Evolutionary conservation across 805 yeast species (phyloP), one percentile per base, ranked within the genome.

Genomic region (Saccharomycopsis sp.): DNA sequence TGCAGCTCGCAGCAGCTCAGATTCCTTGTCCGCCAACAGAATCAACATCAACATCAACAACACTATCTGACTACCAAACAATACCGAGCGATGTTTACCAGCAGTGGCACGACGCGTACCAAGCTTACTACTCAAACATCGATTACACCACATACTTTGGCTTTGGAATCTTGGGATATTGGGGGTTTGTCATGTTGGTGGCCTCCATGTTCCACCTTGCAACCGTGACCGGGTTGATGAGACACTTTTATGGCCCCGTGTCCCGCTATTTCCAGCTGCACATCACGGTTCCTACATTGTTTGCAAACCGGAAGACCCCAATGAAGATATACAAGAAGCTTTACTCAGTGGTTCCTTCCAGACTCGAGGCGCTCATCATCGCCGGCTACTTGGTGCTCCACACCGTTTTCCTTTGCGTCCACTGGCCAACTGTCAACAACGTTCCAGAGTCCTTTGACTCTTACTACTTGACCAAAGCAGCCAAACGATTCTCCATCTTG

Each of bases 401-500:
- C 18, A 36, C 35, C 22, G 40, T 18, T n/a, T 19, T 29, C n/a
- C 30, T 41, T 10, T 16, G 15, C 22, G 16, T n/a, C 9, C 4
- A 20, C 12, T 41, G 35, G 34, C 17, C 36, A 8, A 9, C 23
- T 12, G 21, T 25, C 39, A 9, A 9, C n/a, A 25, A 25, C n/a
- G n/a, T 35, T 12, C 31, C 38, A 7, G 5, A 18, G 6, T 7
- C 32, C 12, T 34, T 9, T 34, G 6, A 20, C 6, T 12, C 10
- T 8, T 16, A 19, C n/a, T 20, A 20, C 16, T 45, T 0, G 41
- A 58, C 31, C 17, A 36, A 39, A 29, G 8, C 18, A 10, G 75
- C 73, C 31, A 78, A 74, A 54, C 64, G 84, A 56, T 59, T 73
- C 4, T 80, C 71, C 36, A 41, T 74, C 15, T 59, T 72, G 57